Percentiles rank a stretch among this genome's conserved stretches.
Conservation (phyloP, 129 eudicot genomes). For the Artemisia annua region DNA sequence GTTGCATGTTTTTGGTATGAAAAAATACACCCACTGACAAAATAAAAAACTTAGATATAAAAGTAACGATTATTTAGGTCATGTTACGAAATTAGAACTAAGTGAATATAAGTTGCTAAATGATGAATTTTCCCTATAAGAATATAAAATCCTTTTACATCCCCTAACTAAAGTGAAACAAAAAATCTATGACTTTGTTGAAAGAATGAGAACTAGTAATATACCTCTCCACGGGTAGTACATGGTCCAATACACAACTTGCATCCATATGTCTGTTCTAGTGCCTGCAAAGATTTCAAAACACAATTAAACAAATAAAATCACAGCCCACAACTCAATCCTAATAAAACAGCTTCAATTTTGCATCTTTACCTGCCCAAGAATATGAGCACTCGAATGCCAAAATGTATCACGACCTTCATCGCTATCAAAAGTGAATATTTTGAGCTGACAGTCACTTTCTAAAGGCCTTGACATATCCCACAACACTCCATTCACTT, state of each 20-base stretch:
- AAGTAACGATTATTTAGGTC: no score
- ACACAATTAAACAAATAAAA: neutral
- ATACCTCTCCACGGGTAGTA: conserved; percentile 94
- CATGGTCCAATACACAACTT: conserved; percentile 92
- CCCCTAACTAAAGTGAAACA: neutral
- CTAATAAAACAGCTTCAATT: neutral
- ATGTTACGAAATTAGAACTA: no score
- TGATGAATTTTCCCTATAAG: conserved; percentile 1
- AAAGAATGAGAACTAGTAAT: conserved; percentile 2
- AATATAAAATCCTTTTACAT: neutral
- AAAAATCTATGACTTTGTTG: neutral
- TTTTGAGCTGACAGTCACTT: no score
- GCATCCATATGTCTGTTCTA: conserved; percentile 65
- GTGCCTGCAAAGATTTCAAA: no score
- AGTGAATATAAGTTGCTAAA: no score
- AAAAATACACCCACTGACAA: no score
- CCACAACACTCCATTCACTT: conserved; percentile 82
- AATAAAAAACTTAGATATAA: no score
- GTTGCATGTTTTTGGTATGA: no score
- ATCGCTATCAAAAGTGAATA: conserved; percentile 65
- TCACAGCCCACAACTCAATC: neutral
- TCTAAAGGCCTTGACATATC: conserved; percentile 80
- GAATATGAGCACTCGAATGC: conserved; percentile 98
- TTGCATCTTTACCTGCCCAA: conserved; percentile 59
- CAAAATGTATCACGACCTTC: conserved; percentile 88